phyloP scores from a whole-genome alignment of 2,329 filamentous ascomycete genomes.

The Sphaerostilbella broomeana region DNA sequence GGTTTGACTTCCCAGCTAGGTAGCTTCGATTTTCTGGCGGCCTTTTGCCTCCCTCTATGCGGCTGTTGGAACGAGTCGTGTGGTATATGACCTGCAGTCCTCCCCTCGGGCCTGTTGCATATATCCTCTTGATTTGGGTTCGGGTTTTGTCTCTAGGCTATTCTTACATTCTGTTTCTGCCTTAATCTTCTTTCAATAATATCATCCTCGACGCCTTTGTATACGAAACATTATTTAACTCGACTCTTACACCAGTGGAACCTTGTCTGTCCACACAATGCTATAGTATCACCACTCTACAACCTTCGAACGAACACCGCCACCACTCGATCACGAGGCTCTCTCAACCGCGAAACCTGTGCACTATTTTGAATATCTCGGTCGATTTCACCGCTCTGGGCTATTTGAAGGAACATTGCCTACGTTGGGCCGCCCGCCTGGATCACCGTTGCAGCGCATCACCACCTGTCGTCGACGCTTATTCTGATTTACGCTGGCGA shows the following conservation, averaged over 20 bases:
- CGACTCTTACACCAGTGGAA: not conserved
- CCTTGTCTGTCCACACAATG: slow-evolving; percentile 4
- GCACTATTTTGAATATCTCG: slow-evolving; percentile 4
- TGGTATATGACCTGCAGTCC: slow-evolving; percentile 24
- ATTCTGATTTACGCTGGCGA: slow-evolving; percentile 1
- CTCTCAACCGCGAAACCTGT: slow-evolving; percentile 1
- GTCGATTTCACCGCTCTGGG: not conserved
- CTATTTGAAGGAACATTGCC: slow-evolving; percentile 4
- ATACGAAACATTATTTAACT: not conserved
- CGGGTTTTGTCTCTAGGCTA: not conserved
- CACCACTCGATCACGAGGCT: too few relatives aligned
- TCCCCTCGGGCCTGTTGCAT: slow-evolving; percentile 18
- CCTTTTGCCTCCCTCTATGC: slow-evolving; percentile 17
- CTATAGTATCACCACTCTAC: slow-evolving; percentile 7
- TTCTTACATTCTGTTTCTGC: not conserved
- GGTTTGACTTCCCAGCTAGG: slow-evolving; percentile 8
- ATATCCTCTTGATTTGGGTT: slow-evolving; percentile 4
- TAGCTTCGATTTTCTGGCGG: slow-evolving; percentile 1
- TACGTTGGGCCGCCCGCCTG: not conserved
- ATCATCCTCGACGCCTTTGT: slow-evolving; percentile 6
- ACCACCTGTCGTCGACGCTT: not conserved
- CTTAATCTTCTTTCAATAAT: slow-evolving; percentile 3
- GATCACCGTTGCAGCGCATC: not conserved
- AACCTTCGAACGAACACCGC: not conserved
- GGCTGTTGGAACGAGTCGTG: slow-evolving; percentile 10